phyloP scores from a whole-genome alignment of 768 basidiomycete genomes.

The Gyrodon lividus region DNA sequence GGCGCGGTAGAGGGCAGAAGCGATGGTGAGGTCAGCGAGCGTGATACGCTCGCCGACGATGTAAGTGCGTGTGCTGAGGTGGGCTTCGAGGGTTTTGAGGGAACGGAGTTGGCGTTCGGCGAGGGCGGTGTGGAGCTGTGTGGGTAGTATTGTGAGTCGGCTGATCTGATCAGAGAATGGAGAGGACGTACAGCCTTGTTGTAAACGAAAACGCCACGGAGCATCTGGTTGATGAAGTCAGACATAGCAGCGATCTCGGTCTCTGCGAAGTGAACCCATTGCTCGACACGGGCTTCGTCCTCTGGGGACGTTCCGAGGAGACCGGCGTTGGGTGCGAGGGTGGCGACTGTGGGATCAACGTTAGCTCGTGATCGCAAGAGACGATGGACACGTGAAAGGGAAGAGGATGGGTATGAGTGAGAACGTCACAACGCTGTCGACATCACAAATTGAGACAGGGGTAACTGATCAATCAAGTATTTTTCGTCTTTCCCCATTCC shows the following conservation, averaged over 20 bases:
- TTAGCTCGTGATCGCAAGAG: constrained; percentile 16
- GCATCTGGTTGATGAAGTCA: constrained; percentile 40
- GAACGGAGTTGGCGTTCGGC: constrained; percentile 54
- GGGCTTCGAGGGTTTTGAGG: constrained; percentile 66
- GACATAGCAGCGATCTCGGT: constrained; percentile 51
- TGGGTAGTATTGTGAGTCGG: neutral
- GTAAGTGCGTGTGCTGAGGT: constrained; percentile 81
- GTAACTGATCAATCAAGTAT: constrained; percentile 55
- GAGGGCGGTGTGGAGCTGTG: constrained; percentile 56
- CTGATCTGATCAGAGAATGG: neutral
- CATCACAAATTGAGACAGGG: constrained; percentile 65
- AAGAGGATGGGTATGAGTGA: constrained; percentile 9
- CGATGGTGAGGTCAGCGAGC: constrained; percentile 81
- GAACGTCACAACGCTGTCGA: constrained; percentile 40
- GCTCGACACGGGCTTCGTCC: constrained; percentile 75
- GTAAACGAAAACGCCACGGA: constrained; percentile 62
- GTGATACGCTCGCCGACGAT: constrained; percentile 94
- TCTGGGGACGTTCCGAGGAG: constrained; percentile 67
- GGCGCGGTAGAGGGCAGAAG: constrained; percentile 53
- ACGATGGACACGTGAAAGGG: neutral
- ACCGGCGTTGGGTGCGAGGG: constrained; percentile 71
- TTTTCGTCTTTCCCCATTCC: constrained; percentile 26
- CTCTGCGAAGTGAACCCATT: constrained; percentile 81
- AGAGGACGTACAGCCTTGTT: constrained; percentile 69
- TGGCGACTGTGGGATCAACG: constrained; percentile 55